Evolutionary conservation across 495 filamentous ascomycete genomes (phyloP).

Genomic region (Xylaria palmicola): DNA sequence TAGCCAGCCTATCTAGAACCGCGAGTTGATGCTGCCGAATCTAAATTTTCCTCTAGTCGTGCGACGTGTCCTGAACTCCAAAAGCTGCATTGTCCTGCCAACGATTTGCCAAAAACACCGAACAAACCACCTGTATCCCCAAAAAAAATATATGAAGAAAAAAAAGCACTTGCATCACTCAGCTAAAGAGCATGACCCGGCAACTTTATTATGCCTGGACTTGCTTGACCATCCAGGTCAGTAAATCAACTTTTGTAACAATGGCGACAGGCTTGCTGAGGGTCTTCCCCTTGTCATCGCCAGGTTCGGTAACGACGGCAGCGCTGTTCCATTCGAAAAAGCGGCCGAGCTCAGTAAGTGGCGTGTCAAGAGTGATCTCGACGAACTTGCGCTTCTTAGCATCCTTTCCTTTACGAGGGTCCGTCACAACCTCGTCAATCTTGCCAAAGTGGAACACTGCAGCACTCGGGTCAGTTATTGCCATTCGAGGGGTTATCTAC

Average conservation of each 20-base stretch:
- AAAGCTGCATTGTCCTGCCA: neutral
- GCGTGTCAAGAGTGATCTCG: slow-evolving; percentile 90
- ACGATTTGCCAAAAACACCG: slow-evolving; percentile 20
- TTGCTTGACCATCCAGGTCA: slow-evolving; percentile 89
- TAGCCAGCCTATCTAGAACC: slow-evolving; percentile 8
- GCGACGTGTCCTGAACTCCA: slow-evolving; percentile 1
- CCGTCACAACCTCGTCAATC: slow-evolving; percentile 83
- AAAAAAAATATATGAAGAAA: neutral
- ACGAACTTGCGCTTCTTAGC: slow-evolving; percentile 70
- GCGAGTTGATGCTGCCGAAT: slow-evolving; percentile 14
- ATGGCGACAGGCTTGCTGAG: slow-evolving; percentile 79
- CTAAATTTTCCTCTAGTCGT: neutral
- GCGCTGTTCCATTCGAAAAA: slow-evolving; percentile 99
- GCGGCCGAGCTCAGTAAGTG: slow-evolving; percentile 73
- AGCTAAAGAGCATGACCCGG: neutral
- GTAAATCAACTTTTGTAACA: slow-evolving; percentile 92
- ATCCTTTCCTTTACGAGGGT: slow-evolving; percentile 61
- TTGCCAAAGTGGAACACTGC: slow-evolving; percentile 83
- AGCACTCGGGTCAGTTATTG: neutral
- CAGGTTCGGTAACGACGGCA: slow-evolving; percentile 81
- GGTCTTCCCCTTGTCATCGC: slow-evolving; percentile 45
- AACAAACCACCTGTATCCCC: slow-evolving; percentile 2
- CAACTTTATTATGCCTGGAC: slow-evolving; percentile 38
- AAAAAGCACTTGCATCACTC: neutral
- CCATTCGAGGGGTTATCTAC: neutral